Evolutionary conservation across 1,284 basidiomycete genomes (phyloP).

Genomic region (Ustilago esculenta): DNA sequence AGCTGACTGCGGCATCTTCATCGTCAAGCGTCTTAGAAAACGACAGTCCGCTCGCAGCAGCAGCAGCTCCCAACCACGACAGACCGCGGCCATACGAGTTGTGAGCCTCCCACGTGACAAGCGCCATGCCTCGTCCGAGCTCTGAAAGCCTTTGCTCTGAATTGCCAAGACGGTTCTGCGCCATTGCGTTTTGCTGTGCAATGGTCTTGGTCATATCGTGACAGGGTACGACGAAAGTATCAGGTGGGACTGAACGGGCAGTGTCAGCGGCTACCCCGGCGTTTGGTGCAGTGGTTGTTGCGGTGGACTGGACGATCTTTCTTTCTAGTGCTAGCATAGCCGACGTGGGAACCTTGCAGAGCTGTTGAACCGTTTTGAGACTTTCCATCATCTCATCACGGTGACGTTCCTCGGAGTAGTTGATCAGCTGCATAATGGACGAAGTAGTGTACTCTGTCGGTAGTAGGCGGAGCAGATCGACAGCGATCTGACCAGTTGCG

Average conservation of each 20-base stretch:
- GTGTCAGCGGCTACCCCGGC: not conserved
- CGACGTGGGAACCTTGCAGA: conserved; percentile 33
- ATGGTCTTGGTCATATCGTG: conserved; percentile 38
- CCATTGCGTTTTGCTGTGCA: conserved; percentile 26
- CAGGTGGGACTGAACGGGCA: conserved; percentile 13
- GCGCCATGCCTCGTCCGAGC: conserved; percentile 33
- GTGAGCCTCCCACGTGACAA: conserved; percentile 44
- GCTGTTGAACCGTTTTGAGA: conserved; percentile 35
- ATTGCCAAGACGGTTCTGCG: conserved; percentile 22
- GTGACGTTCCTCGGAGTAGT: conserved; percentile 38
- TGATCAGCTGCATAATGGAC: conserved; percentile 48
- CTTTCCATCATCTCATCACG: conserved; percentile 47
- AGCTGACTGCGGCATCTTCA: conserved; percentile 31
- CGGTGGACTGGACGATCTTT: conserved; percentile 11
- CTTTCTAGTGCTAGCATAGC: conserved; percentile 30
- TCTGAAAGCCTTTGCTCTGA: conserved; percentile 9
- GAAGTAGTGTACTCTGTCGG: conserved; percentile 45
- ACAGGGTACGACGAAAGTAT: conserved; percentile 39
- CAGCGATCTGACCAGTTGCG: conserved; percentile 20
- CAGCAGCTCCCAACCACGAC: conserved; percentile 43
- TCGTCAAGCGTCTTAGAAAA: conserved; percentile 27
- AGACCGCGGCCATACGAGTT: conserved; percentile 36
- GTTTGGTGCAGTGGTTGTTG: conserved; percentile 10
- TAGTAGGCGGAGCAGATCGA: conserved; percentile 47
- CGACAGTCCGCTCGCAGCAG: conserved; percentile 41